phyloP scores from a whole-genome alignment of 192 early-diverging fungal species.

The Coemansia sp. region DNA sequence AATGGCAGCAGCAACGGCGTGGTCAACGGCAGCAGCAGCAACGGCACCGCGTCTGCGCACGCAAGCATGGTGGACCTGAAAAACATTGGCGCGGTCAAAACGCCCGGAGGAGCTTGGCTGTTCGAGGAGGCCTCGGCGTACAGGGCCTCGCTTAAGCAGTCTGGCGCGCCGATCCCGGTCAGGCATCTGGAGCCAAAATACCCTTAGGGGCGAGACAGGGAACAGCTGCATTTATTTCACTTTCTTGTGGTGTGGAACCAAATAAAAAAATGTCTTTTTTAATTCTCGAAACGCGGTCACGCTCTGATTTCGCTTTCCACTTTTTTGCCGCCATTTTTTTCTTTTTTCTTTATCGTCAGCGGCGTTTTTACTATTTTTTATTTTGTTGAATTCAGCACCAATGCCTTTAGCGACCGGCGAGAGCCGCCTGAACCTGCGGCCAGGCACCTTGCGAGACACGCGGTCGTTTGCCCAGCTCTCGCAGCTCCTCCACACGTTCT shows the following conservation, averaged over 20 bases:
- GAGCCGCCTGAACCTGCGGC: not conserved
- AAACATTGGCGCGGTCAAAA: conserved; percentile 44
- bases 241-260: too few species aligned
- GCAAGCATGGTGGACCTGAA: conserved; percentile 7
- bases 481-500: conserved; percentile 27
- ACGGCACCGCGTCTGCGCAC: not conserved
- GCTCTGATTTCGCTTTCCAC: not conserved
- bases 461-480: conserved; percentile 38
- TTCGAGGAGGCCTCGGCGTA: conserved; percentile 40
- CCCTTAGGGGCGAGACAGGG: too few species aligned
- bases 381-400: not conserved
- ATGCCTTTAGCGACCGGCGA: conserved; percentile 27
- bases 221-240: too few species aligned
- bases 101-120: conserved; percentile 32
- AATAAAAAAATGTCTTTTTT: too few species aligned
- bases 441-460: conserved; percentile 25
- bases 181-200: conserved; percentile 38
- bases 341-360: not conserved
- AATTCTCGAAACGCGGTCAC: too few species aligned
- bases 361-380: not conserved
- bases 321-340: conserved; percentile 3
- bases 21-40: not conserved
- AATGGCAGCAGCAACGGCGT: conserved; percentile 12
- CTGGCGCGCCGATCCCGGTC: conserved; percentile 40
- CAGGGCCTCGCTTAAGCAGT: conserved; percentile 40